Conservation (phyloP, 352 stramenopile genomes). For the Phytophthora palmivora region DNA sequence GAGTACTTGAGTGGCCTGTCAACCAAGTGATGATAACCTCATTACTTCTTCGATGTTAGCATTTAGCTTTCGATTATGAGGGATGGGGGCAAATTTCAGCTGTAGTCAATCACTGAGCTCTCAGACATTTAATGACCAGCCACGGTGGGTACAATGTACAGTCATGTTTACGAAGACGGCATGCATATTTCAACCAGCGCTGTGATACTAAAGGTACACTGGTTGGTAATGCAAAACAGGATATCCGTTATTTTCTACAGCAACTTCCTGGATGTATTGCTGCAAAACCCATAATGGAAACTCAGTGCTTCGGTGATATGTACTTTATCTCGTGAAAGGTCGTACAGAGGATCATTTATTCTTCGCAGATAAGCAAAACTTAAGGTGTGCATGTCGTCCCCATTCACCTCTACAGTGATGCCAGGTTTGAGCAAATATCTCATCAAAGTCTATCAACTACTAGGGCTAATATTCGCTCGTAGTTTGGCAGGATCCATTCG, state of each 20-base stretch:
- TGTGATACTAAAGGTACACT: too few species aligned
- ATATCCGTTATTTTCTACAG: too few species aligned
- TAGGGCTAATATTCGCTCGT: not conserved
- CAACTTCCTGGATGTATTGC: too few species aligned
- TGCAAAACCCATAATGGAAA: too few species aligned
- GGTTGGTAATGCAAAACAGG: too few species aligned
- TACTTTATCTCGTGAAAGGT: slow-evolving; percentile 27
- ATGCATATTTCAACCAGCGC: too few species aligned
- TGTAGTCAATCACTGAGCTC: slow-evolving; percentile 9
- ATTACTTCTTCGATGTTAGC: slow-evolving; percentile 11
- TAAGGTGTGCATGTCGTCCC: slow-evolving; percentile 27
- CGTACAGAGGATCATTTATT: slow-evolving; percentile 10
- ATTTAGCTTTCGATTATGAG: slow-evolving; percentile 9
- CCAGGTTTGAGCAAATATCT: slow-evolving; percentile 23
- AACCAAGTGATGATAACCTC: slow-evolving; percentile 39
- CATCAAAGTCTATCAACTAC: not conserved
- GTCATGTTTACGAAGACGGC: not conserved
- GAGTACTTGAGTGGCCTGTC: slow-evolving; percentile 87
- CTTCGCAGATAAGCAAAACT: not conserved
- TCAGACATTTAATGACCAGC: not conserved
- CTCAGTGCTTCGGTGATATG: too few species aligned
- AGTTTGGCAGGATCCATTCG: slow-evolving; percentile 89
- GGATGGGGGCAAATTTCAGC: not conserved
- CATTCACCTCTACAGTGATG: slow-evolving; percentile 29
- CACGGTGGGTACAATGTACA: not conserved